These are phyloP conservation scores for Cryphonectria japonica DNA, from an alignment of 2,329 filamentous ascomycete genomes.

Conservation along the genomic window DNA sequence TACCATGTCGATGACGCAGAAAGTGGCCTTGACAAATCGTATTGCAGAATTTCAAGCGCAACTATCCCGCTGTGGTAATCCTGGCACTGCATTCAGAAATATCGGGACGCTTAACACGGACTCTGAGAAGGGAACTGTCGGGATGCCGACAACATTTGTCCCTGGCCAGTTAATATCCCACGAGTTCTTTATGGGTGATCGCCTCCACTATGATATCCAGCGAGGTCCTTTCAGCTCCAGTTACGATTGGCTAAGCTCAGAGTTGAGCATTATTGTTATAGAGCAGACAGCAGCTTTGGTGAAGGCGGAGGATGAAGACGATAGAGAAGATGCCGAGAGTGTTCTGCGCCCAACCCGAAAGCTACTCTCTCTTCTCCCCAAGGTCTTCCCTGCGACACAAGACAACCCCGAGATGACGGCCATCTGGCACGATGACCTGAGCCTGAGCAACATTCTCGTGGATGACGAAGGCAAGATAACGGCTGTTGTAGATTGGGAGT, in stretches of 20 bases:
- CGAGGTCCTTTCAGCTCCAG: conserved; percentile 44
- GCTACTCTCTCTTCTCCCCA: conserved; percentile 38
- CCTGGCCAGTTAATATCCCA: conserved; percentile 39
- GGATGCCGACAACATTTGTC: background rate
- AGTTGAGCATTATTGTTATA: conserved; percentile 38
- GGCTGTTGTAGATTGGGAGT: conserved; percentile 49
- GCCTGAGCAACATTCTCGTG: conserved; percentile 45
- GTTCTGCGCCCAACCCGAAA: conserved; percentile 34
- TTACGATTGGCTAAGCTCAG: conserved; percentile 43
- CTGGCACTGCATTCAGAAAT: conserved; percentile 31
- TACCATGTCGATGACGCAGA: conserved; percentile 39
- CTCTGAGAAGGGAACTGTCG: background rate
- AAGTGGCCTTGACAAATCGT: conserved; percentile 37
- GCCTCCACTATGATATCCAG: conserved; percentile 38
- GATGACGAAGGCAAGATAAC: conserved; percentile 42
- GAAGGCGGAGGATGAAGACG: conserved; percentile 36
- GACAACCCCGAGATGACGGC: conserved; percentile 37
- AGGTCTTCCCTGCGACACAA: conserved; percentile 37
- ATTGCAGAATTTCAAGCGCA: conserved; percentile 39
- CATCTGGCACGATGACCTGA: conserved; percentile 44
- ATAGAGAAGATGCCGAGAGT: conserved; percentile 39
- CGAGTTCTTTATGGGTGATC: conserved; percentile 41
- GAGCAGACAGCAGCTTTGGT: conserved; percentile 35
- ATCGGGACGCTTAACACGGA: conserved; percentile 36
- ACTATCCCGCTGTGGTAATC: conserved; percentile 33